These are phyloP conservation scores for Phytophthora pseudosyringae DNA, from an alignment of 352 stramenopile genomes.

Conservation along the genomic window DNA sequence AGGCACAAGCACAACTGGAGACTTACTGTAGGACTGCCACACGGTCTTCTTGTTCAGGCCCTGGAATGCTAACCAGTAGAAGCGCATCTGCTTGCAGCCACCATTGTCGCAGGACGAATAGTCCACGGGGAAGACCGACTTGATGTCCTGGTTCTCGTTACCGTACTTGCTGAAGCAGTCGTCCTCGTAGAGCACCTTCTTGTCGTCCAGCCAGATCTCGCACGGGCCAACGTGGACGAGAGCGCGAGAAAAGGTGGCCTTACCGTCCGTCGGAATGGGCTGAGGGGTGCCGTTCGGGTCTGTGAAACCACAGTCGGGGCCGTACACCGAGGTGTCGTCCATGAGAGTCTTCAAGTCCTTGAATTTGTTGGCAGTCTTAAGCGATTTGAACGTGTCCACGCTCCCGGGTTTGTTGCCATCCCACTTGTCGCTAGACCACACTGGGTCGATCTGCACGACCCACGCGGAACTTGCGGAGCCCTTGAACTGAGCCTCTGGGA, in stretches of 20 bases:
- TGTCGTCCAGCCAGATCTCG: slow-evolving; percentile 51
- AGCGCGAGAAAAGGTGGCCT: slow-evolving; percentile 41
- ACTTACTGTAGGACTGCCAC: slow-evolving; percentile 56
- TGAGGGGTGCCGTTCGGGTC: slow-evolving; percentile 39
- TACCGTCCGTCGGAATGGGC: slow-evolving; percentile 42
- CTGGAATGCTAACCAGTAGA: slow-evolving; percentile 55
- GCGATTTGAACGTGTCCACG: slow-evolving; percentile 29
- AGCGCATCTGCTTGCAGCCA: slow-evolving; percentile 47
- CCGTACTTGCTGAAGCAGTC: slow-evolving; percentile 44
- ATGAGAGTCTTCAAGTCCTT: slow-evolving; percentile 42
- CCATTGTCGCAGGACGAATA: slow-evolving; percentile 40
- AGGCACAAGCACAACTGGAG: not conserved
- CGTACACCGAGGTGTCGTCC: slow-evolving; percentile 44
- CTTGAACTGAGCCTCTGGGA: slow-evolving; percentile 41
- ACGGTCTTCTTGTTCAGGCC: slow-evolving; percentile 42
- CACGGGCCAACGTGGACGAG: slow-evolving; percentile 42
- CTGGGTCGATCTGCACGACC: slow-evolving; percentile 43
- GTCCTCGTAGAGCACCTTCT: slow-evolving; percentile 38
- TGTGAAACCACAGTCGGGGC: slow-evolving; percentile 46
- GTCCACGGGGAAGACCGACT: slow-evolving; percentile 49
- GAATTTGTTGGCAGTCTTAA: slow-evolving; percentile 42
- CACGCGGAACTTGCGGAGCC: slow-evolving; percentile 38
- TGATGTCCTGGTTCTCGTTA: slow-evolving; percentile 46
- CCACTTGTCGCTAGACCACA: slow-evolving; percentile 36
- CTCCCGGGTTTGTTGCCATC: slow-evolving; percentile 43